Percentiles rank a stretch among this genome's conserved stretches.
phyloP scores from a whole-genome alignment of 768 basidiomycete species.

The Podaxis mareebaensis region DNA sequence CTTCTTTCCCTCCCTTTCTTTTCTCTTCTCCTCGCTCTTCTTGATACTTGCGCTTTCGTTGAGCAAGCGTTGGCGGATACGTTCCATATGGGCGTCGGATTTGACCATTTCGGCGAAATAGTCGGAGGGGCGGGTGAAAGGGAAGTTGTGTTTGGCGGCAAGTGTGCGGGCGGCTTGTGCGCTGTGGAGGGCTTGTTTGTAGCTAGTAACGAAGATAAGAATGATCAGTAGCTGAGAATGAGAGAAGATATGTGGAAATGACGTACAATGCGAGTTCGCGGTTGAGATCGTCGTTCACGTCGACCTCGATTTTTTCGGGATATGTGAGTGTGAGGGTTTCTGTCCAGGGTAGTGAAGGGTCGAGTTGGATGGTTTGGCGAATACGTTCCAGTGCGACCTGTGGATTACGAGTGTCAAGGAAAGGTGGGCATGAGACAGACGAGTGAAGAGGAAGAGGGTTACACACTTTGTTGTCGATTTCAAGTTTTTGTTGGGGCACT shows the following conservation, averaged over 20 bases:
- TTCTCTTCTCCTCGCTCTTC: constrained; percentile 87
- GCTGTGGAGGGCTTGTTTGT: constrained; percentile 90
- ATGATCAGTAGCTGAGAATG: neutral
- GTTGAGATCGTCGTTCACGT: constrained; percentile 86
- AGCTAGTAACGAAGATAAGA: constrained; percentile 49
- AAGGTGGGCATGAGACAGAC: neutral
- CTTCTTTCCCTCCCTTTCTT: constrained; percentile 94
- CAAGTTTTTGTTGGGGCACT: constrained; percentile 79
- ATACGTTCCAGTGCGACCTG: constrained; percentile 82
- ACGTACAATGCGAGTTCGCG: constrained; percentile 95
- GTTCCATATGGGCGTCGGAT: constrained; percentile 96
- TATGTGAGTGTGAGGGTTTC: constrained; percentile 76
- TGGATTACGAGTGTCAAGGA: constrained; percentile 1
- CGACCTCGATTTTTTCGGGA: constrained; percentile 71
- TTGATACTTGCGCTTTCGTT: constrained; percentile 90
- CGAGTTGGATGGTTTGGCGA: constrained; percentile 73
- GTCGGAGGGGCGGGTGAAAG: constrained; percentile 90
- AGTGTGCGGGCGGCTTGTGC: constrained; percentile 75
- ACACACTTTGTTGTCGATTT: constrained; percentile 78
- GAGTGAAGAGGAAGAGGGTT: neutral
- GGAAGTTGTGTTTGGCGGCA: constrained; percentile 76
- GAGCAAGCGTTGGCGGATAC: constrained; percentile 85
- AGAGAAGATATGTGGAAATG: neutral
- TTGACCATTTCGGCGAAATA: constrained; percentile 99
- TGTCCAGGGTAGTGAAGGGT: constrained; percentile 78